phyloP scores from a whole-genome alignment of 768 basidiomycete genomes.

The Kwoniella bestiolae region DNA sequence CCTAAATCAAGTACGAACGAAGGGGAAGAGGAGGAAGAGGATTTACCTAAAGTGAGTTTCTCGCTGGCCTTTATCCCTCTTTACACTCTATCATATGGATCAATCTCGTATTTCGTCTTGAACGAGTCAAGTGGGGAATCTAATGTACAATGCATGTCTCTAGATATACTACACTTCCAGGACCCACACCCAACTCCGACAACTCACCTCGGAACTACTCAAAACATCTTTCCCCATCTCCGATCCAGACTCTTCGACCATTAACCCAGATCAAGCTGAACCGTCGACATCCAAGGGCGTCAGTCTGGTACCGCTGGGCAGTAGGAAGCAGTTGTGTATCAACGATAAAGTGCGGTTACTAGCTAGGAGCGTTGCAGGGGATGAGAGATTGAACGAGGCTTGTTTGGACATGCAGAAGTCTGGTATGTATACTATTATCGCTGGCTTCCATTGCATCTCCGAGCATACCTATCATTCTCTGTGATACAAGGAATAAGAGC shows the following conservation, averaged over 20 bases:
- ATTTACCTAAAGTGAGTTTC: constrained; percentile 50
- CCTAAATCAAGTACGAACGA: constrained; percentile 34
- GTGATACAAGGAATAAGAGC: not conserved
- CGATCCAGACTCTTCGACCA: not conserved
- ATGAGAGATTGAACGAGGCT: constrained; percentile 71
- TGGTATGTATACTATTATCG: constrained; percentile 60
- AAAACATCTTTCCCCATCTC: constrained; percentile 65
- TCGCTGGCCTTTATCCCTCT: not conserved
- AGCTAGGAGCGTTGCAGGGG: constrained; percentile 64
- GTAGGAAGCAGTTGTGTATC: constrained; percentile 89
- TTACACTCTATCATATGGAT: not conserved
- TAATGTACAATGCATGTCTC: not conserved
- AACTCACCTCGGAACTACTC: constrained; percentile 81
- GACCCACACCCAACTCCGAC: constrained; percentile 93
- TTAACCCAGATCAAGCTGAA: not conserved
- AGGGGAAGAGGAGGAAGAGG: constrained; percentile 52
- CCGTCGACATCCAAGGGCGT: constrained; percentile 30
- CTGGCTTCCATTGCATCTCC: not conserved
- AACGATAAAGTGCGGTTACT: constrained; percentile 74
- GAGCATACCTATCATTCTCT: not conserved
- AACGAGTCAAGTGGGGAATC: no score
- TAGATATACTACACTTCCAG: constrained; percentile 88
- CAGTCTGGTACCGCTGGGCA: constrained; percentile 82
- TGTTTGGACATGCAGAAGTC: constrained; percentile 75
- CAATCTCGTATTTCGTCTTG: no score